Evolutionary conservation across 306 rosid genomes (phyloP), one percentile per base, ranked within the genome.

Genomic region (Bauhinia variegata): DNA sequence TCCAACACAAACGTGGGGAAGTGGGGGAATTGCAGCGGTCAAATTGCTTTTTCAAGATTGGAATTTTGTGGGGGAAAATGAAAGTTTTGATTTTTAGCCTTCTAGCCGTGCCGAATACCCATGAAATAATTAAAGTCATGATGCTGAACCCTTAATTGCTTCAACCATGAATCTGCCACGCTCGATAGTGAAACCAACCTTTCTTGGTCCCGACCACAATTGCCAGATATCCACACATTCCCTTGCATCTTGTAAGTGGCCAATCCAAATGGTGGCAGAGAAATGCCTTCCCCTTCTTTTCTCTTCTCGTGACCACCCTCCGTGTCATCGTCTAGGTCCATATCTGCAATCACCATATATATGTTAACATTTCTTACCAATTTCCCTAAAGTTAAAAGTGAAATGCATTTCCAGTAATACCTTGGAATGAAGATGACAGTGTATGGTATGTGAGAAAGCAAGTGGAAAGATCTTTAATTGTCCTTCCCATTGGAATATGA

Each of bases 401-500:
- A 37, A 36, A 37, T 23, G 28, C 28, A 23, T 23, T 23, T 23
- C 28, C 4, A 28, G 30, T 54, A 17, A 60, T 28, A 95, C 99
- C 99, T 84, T 86, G 99, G 72, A 95, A 95, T 10, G 97, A 95
- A 77, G 96, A 95, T 57, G 99, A 90, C 28, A 95, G 92, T 4
- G 97, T 95, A 80, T 95, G 97, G 83, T 90, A 95, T 11, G 96
- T 85, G 68, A 95, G 97, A 79, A 95, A 95, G 73, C 95, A 85
- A 65, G 99, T 82, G 36, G 97, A 85, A 71, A 95, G 84, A 49
- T 88, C 99, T 78, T 86, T 90, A 57, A 95, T 86, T 36, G 97
- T 88, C 74, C 89, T 86, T 62, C 97, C 97, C 99, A 90, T 90
- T 11, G 99, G 99, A 57, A 95, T 95, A 73, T 95, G 99, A 81